phyloP scores from a whole-genome alignment of 2,329 filamentous ascomycete species.

The Coniochaeta sp. region DNA sequence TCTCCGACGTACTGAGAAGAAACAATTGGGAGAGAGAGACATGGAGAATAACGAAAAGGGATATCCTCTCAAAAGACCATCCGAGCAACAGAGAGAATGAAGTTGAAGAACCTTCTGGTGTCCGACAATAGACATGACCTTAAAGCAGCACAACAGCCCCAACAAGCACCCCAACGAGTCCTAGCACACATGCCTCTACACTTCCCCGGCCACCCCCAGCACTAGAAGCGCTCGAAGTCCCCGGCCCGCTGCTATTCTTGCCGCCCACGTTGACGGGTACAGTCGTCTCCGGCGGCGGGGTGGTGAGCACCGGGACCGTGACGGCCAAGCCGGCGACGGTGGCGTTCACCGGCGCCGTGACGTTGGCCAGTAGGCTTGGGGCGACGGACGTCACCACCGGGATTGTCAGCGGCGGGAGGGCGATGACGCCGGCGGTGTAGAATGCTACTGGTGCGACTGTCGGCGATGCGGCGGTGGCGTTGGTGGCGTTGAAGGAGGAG shows the following conservation, averaged over 20 bases:
- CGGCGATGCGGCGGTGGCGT: background rate
- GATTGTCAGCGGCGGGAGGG: conserved; percentile 2
- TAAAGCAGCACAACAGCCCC: background rate
- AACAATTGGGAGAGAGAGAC: background rate
- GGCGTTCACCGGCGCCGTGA: conserved; percentile 4
- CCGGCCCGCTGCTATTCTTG: background rate
- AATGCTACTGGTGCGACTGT: conserved; percentile 3
- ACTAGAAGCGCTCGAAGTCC: background rate
- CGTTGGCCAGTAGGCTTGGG: conserved; percentile 2
- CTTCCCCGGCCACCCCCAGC: background rate
- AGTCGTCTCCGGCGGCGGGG: background rate
- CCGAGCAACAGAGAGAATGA: no score
- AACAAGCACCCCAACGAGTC: background rate
- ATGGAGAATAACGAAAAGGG: background rate
- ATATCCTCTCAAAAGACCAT: background rate
- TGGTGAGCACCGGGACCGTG: background rate
- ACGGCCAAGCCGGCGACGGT: conserved; percentile 2
- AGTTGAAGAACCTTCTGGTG: no score
- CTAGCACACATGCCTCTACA: background rate
- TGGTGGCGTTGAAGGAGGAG: background rate
- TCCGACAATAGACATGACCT: background rate
- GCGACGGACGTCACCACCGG: background rate
- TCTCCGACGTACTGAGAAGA: no score
- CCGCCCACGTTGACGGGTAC: background rate
- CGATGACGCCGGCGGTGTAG: conserved; percentile 2